Evolutionary conservation across 805 yeast genomes (phyloP).

Genomic region (Saturnispora kantuleensis): DNA sequence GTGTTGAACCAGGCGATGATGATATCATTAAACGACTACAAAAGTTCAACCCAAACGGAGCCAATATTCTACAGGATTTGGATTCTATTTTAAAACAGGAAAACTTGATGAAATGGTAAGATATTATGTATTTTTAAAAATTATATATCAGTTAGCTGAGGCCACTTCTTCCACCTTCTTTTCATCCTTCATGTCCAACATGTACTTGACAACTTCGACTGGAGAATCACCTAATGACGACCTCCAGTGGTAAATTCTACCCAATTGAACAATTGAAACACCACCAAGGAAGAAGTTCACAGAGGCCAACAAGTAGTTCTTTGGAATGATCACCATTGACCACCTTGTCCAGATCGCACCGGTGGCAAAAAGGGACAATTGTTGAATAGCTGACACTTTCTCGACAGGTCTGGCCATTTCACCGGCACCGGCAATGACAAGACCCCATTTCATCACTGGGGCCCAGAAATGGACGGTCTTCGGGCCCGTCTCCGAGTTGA

Average conservation of each 20-base stretch:
- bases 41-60: constrained; percentile 29
- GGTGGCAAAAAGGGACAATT: constrained; percentile 76
- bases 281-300: constrained; percentile 89
- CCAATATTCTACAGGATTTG: constrained; percentile 18
- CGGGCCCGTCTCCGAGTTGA: constrained; percentile 90
- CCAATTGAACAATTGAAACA: constrained; percentile 79
- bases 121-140: constrained; percentile 2
- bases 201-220: constrained; percentile 46
- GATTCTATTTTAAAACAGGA: constrained; percentile 21
- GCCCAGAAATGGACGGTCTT: constrained; percentile 97
- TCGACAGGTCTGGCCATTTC: constrained; percentile 90
- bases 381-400: constrained; percentile 81
- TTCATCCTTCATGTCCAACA: constrained; percentile 37
- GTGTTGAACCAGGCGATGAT: constrained; percentile 27
- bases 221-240: constrained; percentile 49
- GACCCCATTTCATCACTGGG: constrained; percentile 68
- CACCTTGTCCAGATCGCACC: constrained; percentile 97
- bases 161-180: neutral
- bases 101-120: constrained; percentile 14
- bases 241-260: constrained; percentile 65
- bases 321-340: constrained; percentile 89
- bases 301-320: constrained; percentile 76
- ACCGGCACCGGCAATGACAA: constrained; percentile 84
- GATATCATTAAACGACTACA: constrained; percentile 30
- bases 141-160: neutral